Conservation (phyloP, 2,329 filamentous ascomycete species). For the Camillea tinctor region DNA sequence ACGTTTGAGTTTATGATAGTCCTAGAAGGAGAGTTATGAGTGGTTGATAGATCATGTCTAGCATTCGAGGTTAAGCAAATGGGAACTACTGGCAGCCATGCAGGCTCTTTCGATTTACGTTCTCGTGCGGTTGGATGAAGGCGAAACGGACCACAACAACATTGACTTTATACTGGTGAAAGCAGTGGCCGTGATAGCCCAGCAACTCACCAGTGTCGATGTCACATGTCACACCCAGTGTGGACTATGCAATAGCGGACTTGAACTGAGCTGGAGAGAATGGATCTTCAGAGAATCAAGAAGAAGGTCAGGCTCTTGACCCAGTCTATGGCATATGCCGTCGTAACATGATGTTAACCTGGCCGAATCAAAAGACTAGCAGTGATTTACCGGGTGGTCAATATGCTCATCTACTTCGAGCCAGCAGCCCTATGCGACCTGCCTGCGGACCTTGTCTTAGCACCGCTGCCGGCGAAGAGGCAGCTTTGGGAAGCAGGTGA, state of each 20-base stretch:
- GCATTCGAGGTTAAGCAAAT: conserved; percentile 32
- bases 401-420: conserved; percentile 43
- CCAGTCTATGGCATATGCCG: conserved; percentile 4
- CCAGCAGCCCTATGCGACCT: conserved; percentile 38
- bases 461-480: conserved; percentile 42
- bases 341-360: conserved; percentile 10
- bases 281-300: conserved; percentile 43
- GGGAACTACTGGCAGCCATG: conserved; percentile 41
- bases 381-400: conserved; percentile 39
- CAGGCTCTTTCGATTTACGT: conserved; percentile 45
- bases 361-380: conserved; percentile 31
- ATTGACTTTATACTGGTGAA: conserved; percentile 37
- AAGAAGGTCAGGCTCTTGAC: conserved; percentile 30
- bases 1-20: no score
- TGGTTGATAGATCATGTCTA: conserved; percentile 18
- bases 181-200: conserved; percentile 33
- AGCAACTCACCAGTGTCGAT: conserved; percentile 14
- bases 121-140: conserved; percentile 42
- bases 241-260: conserved; percentile 15
- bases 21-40: no score
- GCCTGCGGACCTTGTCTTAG: conserved; percentile 36
- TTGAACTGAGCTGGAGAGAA: conserved; percentile 35
- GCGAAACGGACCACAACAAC: conserved; percentile 43
- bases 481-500: conserved; percentile 43
- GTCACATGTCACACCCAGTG: conserved; percentile 16